Conservation (phyloP, 2,329 filamentous ascomycete species). For the Arthrinium phaeospermum region DNA sequence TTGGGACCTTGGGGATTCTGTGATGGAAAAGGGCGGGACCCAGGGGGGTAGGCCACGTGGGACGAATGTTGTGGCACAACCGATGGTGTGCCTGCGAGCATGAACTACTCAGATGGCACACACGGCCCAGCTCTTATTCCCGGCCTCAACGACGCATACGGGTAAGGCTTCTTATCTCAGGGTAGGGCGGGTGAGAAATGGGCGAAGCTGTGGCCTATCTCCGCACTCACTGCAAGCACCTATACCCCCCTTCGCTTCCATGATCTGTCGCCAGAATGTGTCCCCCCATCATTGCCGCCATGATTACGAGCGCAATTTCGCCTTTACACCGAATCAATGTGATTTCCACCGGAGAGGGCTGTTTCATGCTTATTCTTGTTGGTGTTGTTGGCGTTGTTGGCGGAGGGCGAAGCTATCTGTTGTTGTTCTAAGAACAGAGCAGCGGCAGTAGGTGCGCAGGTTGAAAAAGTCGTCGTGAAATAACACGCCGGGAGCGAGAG, state of each 20-base stretch:
- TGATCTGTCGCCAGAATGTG: neutral
- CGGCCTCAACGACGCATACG: neutral
- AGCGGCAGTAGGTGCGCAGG: neutral
- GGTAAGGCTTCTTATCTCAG: slow-evolving; percentile 9
- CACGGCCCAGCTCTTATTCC: neutral
- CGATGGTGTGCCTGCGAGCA: neutral
- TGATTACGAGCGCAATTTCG: neutral
- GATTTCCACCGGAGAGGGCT: neutral
- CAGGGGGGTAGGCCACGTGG: neutral
- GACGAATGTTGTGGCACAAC: slow-evolving; percentile 2
- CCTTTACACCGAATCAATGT: neutral
- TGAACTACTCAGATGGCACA: slow-evolving; percentile 2
- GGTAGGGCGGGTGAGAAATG: neutral
- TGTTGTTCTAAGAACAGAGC: neutral
- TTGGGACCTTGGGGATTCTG: neutral
- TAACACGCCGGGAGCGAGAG: neutral
- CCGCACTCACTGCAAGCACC: neutral
- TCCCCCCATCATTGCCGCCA: neutral
- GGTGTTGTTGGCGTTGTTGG: neutral
- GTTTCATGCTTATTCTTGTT: neutral
- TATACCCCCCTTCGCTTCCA: neutral
- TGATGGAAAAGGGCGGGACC: neutral
- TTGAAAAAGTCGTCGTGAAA: neutral
- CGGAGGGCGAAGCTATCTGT: neutral
- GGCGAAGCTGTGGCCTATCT: slow-evolving; percentile 3